Evolutionary conservation across 345 rosid species (phyloP), one percentile per base, ranked within the genome.

Genomic region (Trapa bicornis): DNA sequence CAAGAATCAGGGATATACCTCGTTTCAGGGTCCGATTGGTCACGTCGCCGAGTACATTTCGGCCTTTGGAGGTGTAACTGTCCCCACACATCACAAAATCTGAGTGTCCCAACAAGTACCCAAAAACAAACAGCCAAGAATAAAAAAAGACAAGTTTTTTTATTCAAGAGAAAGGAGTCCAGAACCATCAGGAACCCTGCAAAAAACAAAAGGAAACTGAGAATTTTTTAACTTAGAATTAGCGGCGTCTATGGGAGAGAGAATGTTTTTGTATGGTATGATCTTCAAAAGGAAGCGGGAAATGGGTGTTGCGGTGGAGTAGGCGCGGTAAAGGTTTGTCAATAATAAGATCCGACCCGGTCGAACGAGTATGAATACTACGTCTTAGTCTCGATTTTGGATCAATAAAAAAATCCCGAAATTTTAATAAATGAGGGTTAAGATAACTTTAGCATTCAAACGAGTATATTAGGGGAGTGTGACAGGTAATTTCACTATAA

Each of bases 11-110:
- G 0, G 89, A 85, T 60, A 79, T 29, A 15, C 66, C 83, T 47
- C 97, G 76, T 70, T 90, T 89, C 3, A 15, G 67, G 0, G 82
- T 64, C 1, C 73, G 66, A 67, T 90, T 93, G 0, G 85, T 88
- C 67, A 87, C 35, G 74, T 92, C 88, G 9, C 78, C 72, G 52
- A 88, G 75, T 58, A 65, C 79, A 37, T 64, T 67, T 29, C 87
- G 86, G 61, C 50, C 41, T 38, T 66, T 71, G 8, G 57, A 57
- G 38, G 67, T 71, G 68, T 73, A 73, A 71, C 72, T 80, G 29
- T 80, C 85, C 68, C 85, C 90, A 71, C 74, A 73, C 97, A 91
- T 85, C 66, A 15, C 67, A 67, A 50, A 71, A 60, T 22, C 60
- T 8, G 32, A 35, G 37, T 9, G 12, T 35, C 35, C 38, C 68